phyloP scores from a whole-genome alignment of 176 grass and related monocot genomes.

The Chloris gayana region DNA sequence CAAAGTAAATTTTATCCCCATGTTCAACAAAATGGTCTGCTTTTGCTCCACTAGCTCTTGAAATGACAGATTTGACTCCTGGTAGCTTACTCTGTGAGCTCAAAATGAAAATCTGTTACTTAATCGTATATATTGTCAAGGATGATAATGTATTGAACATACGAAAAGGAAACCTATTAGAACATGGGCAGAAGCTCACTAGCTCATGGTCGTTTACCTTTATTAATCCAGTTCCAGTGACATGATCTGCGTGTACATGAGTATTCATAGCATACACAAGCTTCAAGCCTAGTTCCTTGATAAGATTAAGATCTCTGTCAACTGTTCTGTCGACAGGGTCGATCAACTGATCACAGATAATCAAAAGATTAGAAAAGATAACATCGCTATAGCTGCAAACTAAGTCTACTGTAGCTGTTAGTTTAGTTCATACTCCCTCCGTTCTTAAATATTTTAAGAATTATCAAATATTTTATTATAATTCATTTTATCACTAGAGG shows the following conservation, averaged over 20 bases:
- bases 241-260: constrained; percentile 96
- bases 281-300: constrained; percentile 89
- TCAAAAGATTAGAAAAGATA: constrained; percentile 28
- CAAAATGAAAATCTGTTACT: neutral
- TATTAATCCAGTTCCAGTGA: constrained; percentile 89
- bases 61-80: constrained; percentile 75
- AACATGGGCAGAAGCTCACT: neutral
- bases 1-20: constrained; percentile 83
- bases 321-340: constrained; percentile 84
- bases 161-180: neutral
- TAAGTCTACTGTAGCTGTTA: neutral
- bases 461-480: no score
- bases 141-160: neutral
- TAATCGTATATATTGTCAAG: neutral
- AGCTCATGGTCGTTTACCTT: constrained; percentile 50
- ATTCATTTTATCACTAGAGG: no score
- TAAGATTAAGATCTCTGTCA: constrained; percentile 82
- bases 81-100: constrained; percentile 65
- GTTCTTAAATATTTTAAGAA: no score
- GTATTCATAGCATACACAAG: constrained; percentile 96
- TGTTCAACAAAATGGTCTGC: constrained; percentile 84
- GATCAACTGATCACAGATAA: constrained; percentile 57
- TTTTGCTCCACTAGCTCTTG: constrained; percentile 72
- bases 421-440: neutral
- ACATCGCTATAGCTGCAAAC: neutral